Conservation (phyloP, 345 rosid genomes). For the Zanthoxylum bungeanum region DNA sequence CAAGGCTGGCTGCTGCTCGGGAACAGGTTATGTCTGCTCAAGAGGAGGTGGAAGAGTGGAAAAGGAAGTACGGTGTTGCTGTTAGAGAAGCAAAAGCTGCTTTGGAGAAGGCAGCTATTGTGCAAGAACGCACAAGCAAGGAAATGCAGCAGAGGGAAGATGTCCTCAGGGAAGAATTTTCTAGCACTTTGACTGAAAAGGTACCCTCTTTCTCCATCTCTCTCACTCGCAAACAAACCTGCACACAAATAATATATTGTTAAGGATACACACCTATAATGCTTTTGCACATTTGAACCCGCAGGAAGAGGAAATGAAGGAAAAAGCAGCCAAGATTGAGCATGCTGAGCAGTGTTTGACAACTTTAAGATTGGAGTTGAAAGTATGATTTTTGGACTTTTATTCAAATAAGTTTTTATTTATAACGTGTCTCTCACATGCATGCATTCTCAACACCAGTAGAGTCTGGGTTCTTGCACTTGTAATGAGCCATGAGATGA, state of each 20-base stretch:
- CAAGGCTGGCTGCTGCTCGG: slow-evolving; percentile 91
- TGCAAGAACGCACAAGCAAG: slow-evolving; percentile 76
- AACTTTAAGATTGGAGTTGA: slow-evolving; percentile 71
- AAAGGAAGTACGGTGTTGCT: slow-evolving; percentile 82
- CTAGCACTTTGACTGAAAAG: slow-evolving; percentile 61
- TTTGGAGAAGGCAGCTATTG: slow-evolving; percentile 87
- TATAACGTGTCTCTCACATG: not conserved
- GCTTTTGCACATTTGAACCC: slow-evolving; percentile 21
- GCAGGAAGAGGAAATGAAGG: slow-evolving; percentile 85
- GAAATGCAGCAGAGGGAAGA: slow-evolving; percentile 87
- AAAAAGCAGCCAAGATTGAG: slow-evolving; percentile 64
- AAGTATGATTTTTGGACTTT: slow-evolving; percentile 45
- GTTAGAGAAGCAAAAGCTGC: slow-evolving; percentile 89
- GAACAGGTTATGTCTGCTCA: slow-evolving; percentile 86
- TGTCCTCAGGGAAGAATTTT: slow-evolving; percentile 72
- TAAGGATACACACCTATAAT: not conserved
- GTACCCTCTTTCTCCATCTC: slow-evolving; percentile 30
- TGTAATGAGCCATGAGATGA: not conserved
- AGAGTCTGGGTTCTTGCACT: not conserved
- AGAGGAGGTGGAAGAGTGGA: slow-evolving; percentile 95
- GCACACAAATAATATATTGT: not conserved
- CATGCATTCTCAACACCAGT: not conserved
- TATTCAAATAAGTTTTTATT: not conserved
- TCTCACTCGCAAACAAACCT: not conserved
- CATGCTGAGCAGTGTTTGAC: slow-evolving; percentile 78